Evolutionary conservation across 768 basidiomycete species (phyloP), one percentile per base, ranked within the genome.

Genomic region (Boletus sp.): DNA sequence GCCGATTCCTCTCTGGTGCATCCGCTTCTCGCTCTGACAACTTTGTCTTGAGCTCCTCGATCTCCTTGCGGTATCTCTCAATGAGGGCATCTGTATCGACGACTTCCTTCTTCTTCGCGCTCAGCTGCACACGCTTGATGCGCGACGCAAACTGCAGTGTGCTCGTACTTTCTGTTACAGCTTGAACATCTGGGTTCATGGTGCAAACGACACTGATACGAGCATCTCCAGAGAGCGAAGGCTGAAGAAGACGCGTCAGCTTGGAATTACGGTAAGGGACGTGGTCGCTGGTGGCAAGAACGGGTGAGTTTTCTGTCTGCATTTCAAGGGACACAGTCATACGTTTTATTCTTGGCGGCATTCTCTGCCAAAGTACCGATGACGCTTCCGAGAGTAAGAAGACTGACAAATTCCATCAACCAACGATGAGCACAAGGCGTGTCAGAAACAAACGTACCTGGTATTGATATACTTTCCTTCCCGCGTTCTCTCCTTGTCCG

Each of bases 381-480:
- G 56, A 98, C 95, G 3, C 86, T 86, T 27, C 95, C 94, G 10
- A 98, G 83, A 5, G 95, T 96, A 39, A 98, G 80, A 55, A 98
- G 77, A 67, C 93, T 96, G 52, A 15, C 23, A 3, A 50, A 33
- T 5, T 23, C 7, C 8, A 23, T 44, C 23, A 56, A 17, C 14
- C 14, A 42, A 32, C 4, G 5, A 10, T 33, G 11, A 7, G 5
- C 30, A 9, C 7, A 32, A 8, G n/a, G 19, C 1, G 6, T 4
- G 8, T 34, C 23, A 6, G 14, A 44, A 44, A 57, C n/a, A 32
- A 33, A 25, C 65, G 9, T 25, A 85, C 87, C 87, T 88, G 4
- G 89, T 91, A 64, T 99, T 99, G 73, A 98, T 99, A 66, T 94
- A 96, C 66, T 90, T 92, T 13, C 96, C 97, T 70, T 99, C 97